Evolutionary conservation across 495 filamentous ascomycete genomes (phyloP), one percentile per base, ranked within the genome.

Genomic region (Neurospora tetrasperma): DNA sequence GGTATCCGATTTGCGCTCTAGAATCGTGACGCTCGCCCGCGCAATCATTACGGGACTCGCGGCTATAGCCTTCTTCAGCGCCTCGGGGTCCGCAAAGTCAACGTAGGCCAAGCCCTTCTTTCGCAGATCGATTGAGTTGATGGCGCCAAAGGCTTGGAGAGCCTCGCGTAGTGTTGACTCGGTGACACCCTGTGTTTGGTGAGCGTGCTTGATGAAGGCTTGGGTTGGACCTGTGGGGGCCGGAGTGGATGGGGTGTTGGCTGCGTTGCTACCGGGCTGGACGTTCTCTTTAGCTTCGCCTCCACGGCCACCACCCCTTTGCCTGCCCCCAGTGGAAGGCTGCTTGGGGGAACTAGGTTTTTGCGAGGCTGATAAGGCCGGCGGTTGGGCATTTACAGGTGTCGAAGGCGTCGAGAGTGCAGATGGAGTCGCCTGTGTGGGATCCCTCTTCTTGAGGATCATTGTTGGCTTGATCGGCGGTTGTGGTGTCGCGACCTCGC

Each of bases 161-260:
- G 92, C 89, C 74, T 89, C 85, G 73, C 90, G 88, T 5, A 98
- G 86, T 0, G 93, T 80, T 0, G 89, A 82, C 75, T 97, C 94
- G 0, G 93, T 97, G 46, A 98, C 91, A 20, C 94, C 94, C 79
- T 97, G 94, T 1, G 93, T 94, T 23, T 93, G 89, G 79, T 96
- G 96, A 71, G 94, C 94, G 76, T 97, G 94, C 78, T 97, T 97
- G 76, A 97, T 85, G 79, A 97, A 98, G n/a, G 93, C 94, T 78
- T 93, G 90, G 2, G 89, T 92, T 7, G 90, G 88, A 5, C 88
- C 88, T 35, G 54, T 9, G 10, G 89, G 79, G 38, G 85, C 79
- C 74, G 88, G 74, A 8, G 76, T 54, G 18, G 80, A 48, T 31
- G 78, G 71, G n/a, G 71, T 39, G 43, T 74, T 75, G 0, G 72